phyloP scores from a whole-genome alignment of 805 yeast genomes.

The Candida pseudofarinosa region DNA sequence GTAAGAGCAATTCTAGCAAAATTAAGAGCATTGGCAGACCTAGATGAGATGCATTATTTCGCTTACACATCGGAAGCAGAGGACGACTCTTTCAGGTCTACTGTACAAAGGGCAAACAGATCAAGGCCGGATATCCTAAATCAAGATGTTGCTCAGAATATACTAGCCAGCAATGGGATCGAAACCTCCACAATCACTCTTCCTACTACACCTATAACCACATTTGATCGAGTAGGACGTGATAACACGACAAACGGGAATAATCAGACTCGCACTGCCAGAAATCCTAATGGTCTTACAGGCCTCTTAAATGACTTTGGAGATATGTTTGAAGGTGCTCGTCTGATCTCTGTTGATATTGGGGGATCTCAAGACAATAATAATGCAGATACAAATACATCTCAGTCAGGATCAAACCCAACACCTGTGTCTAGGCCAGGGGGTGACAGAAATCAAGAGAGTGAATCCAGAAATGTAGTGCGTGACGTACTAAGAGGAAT shows the following conservation, averaged over 20 bases:
- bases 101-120: conserved; percentile 28
- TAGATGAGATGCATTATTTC: conserved; percentile 24
- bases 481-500: conserved; percentile 13
- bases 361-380: background rate
- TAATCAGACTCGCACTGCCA: background rate
- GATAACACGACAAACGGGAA: background rate
- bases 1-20: conserved; percentile 24
- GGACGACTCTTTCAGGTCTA: conserved; percentile 18
- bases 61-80: conserved; percentile 22
- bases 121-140: conserved; percentile 33
- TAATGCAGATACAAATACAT: background rate
- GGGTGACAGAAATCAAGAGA: background rate
- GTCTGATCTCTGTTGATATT: conserved; percentile 1
- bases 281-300: conserved; percentile 1
- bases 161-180: conserved; percentile 24
- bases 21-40: conserved; percentile 18
- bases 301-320: conserved; percentile 21
- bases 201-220: conserved; percentile 6
- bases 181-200: conserved; percentile 19
- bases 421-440: background rate
- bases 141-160: conserved; percentile 35
- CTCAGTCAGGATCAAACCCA: background rate
- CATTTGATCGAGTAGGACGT: conserved; percentile 8
- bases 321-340: conserved; percentile 15
- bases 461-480: conserved; percentile 2